A percentile compares a stretch with the other conserved stretches of the same genome.
phyloP scores from a whole-genome alignment of 345 rosid genomes.

The Trapa bicornis region DNA sequence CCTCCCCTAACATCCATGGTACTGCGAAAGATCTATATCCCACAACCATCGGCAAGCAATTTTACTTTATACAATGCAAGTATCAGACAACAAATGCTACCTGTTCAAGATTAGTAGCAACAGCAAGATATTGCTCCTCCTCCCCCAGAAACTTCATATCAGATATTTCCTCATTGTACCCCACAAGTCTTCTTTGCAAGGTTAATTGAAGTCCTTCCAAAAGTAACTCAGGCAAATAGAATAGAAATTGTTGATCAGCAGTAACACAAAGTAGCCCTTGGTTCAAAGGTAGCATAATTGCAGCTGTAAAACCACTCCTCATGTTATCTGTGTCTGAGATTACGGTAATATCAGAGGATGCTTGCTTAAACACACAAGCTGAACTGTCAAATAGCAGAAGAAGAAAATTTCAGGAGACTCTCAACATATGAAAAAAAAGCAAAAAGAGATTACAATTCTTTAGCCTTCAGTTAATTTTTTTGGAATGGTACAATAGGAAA shows the following conservation, averaged over 20 bases:
- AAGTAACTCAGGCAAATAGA: slow-evolving; percentile 35
- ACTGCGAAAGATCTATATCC: not conserved
- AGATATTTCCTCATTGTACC: slow-evolving; percentile 83
- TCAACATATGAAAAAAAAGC: too few species aligned
- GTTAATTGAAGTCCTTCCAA: slow-evolving; percentile 33
- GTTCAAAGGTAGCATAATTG: slow-evolving; percentile 51
- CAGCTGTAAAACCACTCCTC: slow-evolving; percentile 69
- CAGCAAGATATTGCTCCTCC: slow-evolving; percentile 77
- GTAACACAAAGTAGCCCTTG: slow-evolving; percentile 82
- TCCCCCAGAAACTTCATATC: slow-evolving; percentile 89
- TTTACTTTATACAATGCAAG: not conserved
- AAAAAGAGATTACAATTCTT: too few species aligned
- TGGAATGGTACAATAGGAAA: slow-evolving; percentile 13
- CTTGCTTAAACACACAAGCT: slow-evolving; percentile 66
- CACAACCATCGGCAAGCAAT: not conserved
- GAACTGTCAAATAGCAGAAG: slow-evolving; percentile 48
- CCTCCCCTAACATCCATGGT: not conserved
- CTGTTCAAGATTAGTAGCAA: slow-evolving; percentile 93
- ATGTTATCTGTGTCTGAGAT: slow-evolving; percentile 41
- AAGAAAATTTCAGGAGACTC: slow-evolving; percentile 2
- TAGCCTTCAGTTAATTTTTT: too few species aligned
- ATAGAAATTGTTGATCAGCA: slow-evolving; percentile 83
- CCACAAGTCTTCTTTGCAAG: slow-evolving; percentile 66
- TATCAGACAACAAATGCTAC: slow-evolving; percentile 20
- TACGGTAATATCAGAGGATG: slow-evolving; percentile 59